Conservation (phyloP, 768 basidiomycete genomes). For the Termitomyces sp. region DNA sequence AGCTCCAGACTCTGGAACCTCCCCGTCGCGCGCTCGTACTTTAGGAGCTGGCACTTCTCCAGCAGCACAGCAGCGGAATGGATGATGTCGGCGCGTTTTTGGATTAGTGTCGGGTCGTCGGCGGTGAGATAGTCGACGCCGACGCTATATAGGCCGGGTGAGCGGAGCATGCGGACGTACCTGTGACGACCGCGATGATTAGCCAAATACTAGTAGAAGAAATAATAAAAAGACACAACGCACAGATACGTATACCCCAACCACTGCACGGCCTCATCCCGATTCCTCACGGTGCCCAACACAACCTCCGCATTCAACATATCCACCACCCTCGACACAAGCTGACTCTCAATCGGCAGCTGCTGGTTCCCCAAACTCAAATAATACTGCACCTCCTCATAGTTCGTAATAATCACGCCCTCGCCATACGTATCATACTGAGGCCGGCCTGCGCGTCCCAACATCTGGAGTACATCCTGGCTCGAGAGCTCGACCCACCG, state of each 20-base stretch:
- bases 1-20: constrained; percentile 91
- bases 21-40: constrained; percentile 87
- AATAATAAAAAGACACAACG: constrained; percentile 23
- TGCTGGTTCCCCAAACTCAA: constrained; percentile 94
- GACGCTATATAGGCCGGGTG: constrained; percentile 83
- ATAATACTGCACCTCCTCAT: constrained; percentile 95
- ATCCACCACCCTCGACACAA: constrained; percentile 88
- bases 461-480: constrained; percentile 98
- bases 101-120: constrained; percentile 75
- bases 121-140: constrained; percentile 73
- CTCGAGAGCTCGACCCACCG: constrained; percentile 94
- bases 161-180: constrained; percentile 92
- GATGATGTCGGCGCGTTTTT: constrained; percentile 91
- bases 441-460: constrained; percentile 94
- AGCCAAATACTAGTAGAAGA: not conserved
- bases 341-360: constrained; percentile 94
- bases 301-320: constrained; percentile 98
- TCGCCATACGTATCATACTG: constrained; percentile 97
- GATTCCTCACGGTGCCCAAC: constrained; percentile 87
- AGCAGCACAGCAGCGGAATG: constrained; percentile 91
- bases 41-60: constrained; percentile 91
- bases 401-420: constrained; percentile 98
- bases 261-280: constrained; percentile 98
- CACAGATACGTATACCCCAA: constrained; percentile 91
- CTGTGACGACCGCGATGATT: constrained; percentile 31